A percentile compares a stretch with the other conserved stretches of the same genome.
These are phyloP conservation scores for Suillus plorans DNA, from an alignment of 768 basidiomycete species.

Conservation along the genomic window DNA sequence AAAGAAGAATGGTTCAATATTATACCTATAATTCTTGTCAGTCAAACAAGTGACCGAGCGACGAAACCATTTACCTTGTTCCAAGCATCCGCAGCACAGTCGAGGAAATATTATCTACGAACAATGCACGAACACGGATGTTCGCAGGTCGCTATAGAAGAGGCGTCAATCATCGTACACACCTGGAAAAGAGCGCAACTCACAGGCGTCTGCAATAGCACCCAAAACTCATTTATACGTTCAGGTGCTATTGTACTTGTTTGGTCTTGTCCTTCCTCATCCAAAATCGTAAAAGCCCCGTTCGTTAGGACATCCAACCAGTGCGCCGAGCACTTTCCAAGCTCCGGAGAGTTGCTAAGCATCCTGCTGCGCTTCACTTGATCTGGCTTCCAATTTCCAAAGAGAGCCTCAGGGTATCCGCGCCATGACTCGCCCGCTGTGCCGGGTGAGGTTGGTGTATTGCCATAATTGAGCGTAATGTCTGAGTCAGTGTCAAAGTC, in stretches of 20 bases:
- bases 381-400: conserved; percentile 47
- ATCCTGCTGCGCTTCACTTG: conserved; percentile 35
- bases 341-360: conserved; percentile 14
- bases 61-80: conserved; percentile 26
- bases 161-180: not conserved
- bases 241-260: conserved; percentile 21
- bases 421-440: conserved; percentile 18
- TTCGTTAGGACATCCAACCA: conserved; percentile 18
- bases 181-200: not conserved
- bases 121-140: conserved; percentile 33
- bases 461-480: not conserved
- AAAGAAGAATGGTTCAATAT: conserved; percentile 46
- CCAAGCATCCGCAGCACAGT: conserved; percentile 38
- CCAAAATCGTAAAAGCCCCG: conserved; percentile 21
- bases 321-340: conserved; percentile 19
- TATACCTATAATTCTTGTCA: conserved; percentile 30
- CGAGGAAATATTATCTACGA: conserved; percentile 35
- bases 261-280: not conserved
- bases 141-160: conserved; percentile 19
- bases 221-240: conserved; percentile 25
- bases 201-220: conserved; percentile 26
- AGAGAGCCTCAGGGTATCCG: conserved; percentile 44
- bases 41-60: not conserved
- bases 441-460: not conserved
- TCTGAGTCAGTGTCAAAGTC: conserved; percentile 33